Conservation (phyloP, 2,329 filamentous ascomycete species). For the Arthroderma sp. region DNA sequence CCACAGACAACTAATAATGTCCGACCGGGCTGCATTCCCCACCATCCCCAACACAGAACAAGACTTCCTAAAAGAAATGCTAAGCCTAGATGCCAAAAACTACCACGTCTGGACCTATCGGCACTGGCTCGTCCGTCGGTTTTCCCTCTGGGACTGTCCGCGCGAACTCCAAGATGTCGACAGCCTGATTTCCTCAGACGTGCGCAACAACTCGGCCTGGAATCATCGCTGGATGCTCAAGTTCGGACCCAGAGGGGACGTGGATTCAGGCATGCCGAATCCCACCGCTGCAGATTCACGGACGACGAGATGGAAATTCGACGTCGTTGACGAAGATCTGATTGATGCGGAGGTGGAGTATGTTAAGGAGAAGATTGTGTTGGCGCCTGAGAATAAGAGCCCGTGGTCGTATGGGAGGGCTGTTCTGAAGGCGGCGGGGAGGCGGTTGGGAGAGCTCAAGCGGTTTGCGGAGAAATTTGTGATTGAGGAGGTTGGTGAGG, state of each 20-base stretch:
- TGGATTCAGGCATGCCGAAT: slow-evolving; percentile 25
- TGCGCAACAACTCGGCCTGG: slow-evolving; percentile 96
- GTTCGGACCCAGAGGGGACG: slow-evolving; percentile 47
- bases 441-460: slow-evolving; percentile 37
- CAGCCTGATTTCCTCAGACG: slow-evolving; percentile 59
- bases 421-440: slow-evolving; percentile 53
- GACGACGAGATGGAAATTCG: slow-evolving; percentile 19
- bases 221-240: slow-evolving; percentile 93
- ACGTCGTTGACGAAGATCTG: slow-evolving; percentile 45
- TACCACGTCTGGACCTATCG: slow-evolving; percentile 98
- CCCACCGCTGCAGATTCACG: slow-evolving; percentile 12
- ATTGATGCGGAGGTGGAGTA: slow-evolving; percentile 65
- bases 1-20: slow-evolving; percentile 45
- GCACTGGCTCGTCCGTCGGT: slow-evolving; percentile 58
- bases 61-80: slow-evolving; percentile 65
- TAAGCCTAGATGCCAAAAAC: slow-evolving; percentile 82
- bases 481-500: slow-evolving; percentile 30
- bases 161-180: slow-evolving; percentile 59
- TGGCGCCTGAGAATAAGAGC: slow-evolving; percentile 86
- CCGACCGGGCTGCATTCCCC: slow-evolving; percentile 34
- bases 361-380: slow-evolving; percentile 56
- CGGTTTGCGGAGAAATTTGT: slow-evolving; percentile 44
- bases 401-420: slow-evolving; percentile 87
- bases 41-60: slow-evolving; percentile 53
- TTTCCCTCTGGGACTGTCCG: slow-evolving; percentile 43